Percentiles rank a stretch among this genome's conserved stretches.
phyloP scores from a whole-genome alignment of 306 rosid genomes.

The Malus asiatica region DNA sequence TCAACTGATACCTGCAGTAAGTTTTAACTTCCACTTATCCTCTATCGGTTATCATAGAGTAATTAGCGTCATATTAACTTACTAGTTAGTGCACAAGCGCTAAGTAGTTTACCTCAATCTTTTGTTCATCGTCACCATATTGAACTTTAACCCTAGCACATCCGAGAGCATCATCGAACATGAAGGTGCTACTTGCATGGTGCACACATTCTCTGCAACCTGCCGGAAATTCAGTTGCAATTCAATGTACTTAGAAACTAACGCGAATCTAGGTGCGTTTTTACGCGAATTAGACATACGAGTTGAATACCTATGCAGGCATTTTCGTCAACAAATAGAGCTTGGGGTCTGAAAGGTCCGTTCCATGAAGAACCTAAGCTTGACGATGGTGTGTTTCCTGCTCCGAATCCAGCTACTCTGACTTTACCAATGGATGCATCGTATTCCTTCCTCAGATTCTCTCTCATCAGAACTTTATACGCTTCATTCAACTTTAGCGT shows the following conservation, averaged over 20 bases:
- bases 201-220: constrained; percentile 74
- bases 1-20: constrained; percentile 55
- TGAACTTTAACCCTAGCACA: constrained; percentile 75
- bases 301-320: constrained; percentile 58
- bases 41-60: too few relatives aligned
- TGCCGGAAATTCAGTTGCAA: constrained; percentile 14
- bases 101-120: constrained; percentile 37
- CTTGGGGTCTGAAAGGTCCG: constrained; percentile 59
- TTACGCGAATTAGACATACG: not conserved
- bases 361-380: constrained; percentile 55
- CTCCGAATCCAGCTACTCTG: constrained; percentile 19
- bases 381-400: constrained; percentile 18
- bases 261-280: too few relatives aligned
- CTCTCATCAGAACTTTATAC: constrained; percentile 57
- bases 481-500: constrained; percentile 63
- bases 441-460: constrained; percentile 49
- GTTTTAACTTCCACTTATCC: too few relatives aligned
- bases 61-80: too few relatives aligned
- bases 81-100: too few relatives aligned
- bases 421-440: constrained; percentile 47
- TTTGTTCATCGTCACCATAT: constrained; percentile 51
- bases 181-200: constrained; percentile 59
- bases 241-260: not conserved
- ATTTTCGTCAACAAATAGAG: constrained; percentile 76
- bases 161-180: constrained; percentile 57